A percentile compares a stretch with the other conserved stretches of the same genome.
These are phyloP conservation scores for Tulasnella sp. DNA, from an alignment of 768 basidiomycete species.

Conservation along the genomic window DNA sequence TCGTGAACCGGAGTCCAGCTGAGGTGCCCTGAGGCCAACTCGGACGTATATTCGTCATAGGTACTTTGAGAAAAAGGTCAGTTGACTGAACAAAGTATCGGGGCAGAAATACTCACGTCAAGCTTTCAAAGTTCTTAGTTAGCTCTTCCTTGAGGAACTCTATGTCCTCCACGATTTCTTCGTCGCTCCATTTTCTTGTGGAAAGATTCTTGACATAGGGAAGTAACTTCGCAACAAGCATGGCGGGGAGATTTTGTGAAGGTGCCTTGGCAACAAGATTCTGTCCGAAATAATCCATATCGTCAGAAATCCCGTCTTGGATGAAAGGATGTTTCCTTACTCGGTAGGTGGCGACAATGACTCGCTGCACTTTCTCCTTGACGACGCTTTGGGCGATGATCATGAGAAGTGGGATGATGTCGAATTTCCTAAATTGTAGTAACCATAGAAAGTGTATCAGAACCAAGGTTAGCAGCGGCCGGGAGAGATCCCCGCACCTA, in stretches of 20 bases:
- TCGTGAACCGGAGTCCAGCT: conserved; percentile 97
- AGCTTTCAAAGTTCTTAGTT: conserved; percentile 75
- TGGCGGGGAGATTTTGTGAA: conserved; percentile 79
- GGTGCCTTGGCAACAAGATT: conserved; percentile 91
- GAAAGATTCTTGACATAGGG: conserved; percentile 83
- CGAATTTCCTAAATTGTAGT: conserved; percentile 61
- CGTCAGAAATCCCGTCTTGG: background rate
- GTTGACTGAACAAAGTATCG: background rate
- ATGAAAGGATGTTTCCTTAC: conserved; percentile 41
- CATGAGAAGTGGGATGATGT: conserved; percentile 79
- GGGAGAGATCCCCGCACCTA: conserved; percentile 52
- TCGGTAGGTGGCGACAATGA: conserved; percentile 86
- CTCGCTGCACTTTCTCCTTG: conserved; percentile 95
- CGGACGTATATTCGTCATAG: conserved; percentile 93
- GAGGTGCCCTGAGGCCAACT: conserved; percentile 82
- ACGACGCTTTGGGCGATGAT: conserved; percentile 82
- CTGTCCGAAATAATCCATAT: conserved; percentile 39
- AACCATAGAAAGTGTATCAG: conserved; percentile 14
- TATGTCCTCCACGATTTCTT: conserved; percentile 90
- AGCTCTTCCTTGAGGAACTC: conserved; percentile 83
- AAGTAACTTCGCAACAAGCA: conserved; percentile 83
- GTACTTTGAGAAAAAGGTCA: conserved; percentile 52
- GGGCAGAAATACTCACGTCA: conserved; percentile 60
- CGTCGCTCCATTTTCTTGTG: conserved; percentile 86
- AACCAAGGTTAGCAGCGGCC: background rate